Evolutionary conservation across 768 basidiomycete genomes (phyloP).

Genomic region (Paxillus involutus): DNA sequence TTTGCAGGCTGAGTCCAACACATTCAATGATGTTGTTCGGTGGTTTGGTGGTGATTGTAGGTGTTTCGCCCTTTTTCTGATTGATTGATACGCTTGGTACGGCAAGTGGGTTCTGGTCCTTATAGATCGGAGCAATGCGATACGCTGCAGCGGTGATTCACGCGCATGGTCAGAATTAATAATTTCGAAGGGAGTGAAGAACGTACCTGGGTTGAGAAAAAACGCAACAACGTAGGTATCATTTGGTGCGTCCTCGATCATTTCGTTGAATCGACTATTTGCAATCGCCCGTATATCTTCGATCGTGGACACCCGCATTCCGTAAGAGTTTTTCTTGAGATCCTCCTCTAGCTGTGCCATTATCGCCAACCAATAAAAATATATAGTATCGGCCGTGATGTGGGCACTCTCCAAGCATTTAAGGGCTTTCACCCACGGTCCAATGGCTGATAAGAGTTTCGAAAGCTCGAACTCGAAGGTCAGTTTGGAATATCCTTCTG

Average conservation of each 20-base stretch:
- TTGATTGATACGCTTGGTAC: neutral
- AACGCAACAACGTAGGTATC: constrained; percentile 22
- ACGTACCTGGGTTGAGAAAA: constrained; percentile 25
- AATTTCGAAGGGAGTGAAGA: too few species aligned
- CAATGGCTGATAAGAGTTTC: constrained; percentile 3
- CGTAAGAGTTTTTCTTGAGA: constrained; percentile 1
- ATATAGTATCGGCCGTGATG: constrained; percentile 23
- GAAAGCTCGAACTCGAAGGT: constrained; percentile 6
- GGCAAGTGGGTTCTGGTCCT: neutral
- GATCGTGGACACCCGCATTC: neutral
- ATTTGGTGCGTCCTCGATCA: constrained; percentile 16
- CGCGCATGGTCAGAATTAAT: too few species aligned
- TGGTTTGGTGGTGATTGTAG: neutral
- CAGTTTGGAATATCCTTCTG: neutral
- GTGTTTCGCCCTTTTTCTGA: neutral
- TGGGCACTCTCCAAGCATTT: constrained; percentile 23
- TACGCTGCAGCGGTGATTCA: neutral
- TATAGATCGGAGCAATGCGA: neutral
- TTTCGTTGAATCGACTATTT: constrained; percentile 18
- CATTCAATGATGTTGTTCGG: neutral
- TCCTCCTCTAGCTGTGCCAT: constrained; percentile 8
- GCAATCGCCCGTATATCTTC: constrained; percentile 10
- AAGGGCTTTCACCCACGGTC: constrained; percentile 20
- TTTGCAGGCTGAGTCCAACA: constrained; percentile 1
- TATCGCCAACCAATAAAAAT: constrained; percentile 25